Base-by-base conservation (phyloP, 768 basidiomycete species). In the Galerina sulciceps region DNA sequence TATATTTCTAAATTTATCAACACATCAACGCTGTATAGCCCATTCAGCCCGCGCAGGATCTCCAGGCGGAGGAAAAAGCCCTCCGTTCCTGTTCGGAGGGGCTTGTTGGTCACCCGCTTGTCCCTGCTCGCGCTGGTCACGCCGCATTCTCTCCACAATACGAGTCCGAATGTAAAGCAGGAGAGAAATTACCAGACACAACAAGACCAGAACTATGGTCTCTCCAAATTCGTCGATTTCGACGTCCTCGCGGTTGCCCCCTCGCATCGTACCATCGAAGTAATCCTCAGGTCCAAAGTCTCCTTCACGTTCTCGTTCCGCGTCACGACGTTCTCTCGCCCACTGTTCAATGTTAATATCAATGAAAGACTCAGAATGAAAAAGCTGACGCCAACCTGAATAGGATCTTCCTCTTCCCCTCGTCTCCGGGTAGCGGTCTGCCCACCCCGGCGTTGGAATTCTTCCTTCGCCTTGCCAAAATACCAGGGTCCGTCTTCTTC, bases 281-380 rank as follows among this genome's bases (percentile, higher is more conserved):
- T 93, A 92, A 67, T 93, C 93, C 46, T 95, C 93, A 0, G 91
- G 87, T 8, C 87, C 88, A 61, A 87, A 87, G 57, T 93, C 92
- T 49, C 80, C 79, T 26, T 92, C 89, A 22, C 85, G 83, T 26
- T 90, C 90, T 55, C 82, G 82, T 60, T 91, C 91, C 2, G 85
- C 86, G 50, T 85, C 85, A 62, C 88, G 79, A 44, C 88, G 83
- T 10, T 91, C 88, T 57, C 87, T 79, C 23, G 91, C 91, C 90
- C 91, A 94, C 87, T 92, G 31, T 31, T 31, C 31, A 48, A 48
- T 41, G 17, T 40, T 14, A 38, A 18, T 52, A 52, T 54, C 38
- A 64, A 20, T 23, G 13, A 31, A 53, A 26, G 26, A 34, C 37
- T 43, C 38, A n/a, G 26, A 22, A 18, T 18, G 36, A 23, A 37